Percentiles rank a stretch among this genome's conserved stretches.
phyloP scores from a whole-genome alignment of 2,329 filamentous ascomycete genomes.

The Beauveria brongniartii region DNA sequence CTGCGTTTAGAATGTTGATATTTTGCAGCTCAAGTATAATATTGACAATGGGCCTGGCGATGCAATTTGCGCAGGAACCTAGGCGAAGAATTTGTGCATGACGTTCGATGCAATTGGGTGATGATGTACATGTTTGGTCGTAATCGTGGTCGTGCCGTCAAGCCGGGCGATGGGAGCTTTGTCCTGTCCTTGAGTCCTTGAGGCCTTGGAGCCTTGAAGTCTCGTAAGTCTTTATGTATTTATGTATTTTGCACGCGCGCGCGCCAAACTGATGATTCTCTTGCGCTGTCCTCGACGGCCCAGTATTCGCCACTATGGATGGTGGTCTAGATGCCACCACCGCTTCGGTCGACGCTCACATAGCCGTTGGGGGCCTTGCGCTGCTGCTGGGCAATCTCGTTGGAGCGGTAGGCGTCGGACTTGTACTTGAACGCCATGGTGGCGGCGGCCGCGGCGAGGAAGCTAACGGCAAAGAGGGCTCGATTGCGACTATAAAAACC shows the following conservation, averaged over 20 bases:
- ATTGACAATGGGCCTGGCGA: not conserved
- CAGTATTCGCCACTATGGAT: not conserved
- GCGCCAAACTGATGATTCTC: not conserved
- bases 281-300: no score
- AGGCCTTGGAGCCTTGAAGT: no score
- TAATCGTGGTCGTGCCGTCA: not conserved
- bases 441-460: conserved; percentile 21
- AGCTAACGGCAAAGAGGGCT: conserved; percentile 26
- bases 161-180: not conserved
- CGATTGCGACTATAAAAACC: conserved; percentile 27
- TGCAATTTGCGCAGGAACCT: not conserved
- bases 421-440: conserved; percentile 26
- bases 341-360: conserved; percentile 45
- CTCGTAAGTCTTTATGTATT: not conserved
- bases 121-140: not conserved
- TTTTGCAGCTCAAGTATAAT: not conserved
- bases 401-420: conserved; percentile 28
- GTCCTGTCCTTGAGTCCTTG: not conserved
- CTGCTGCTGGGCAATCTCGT: conserved; percentile 35
- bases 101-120: not conserved
- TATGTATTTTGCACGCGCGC: not conserved
- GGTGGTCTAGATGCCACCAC: conserved; percentile 31
- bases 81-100: not conserved
- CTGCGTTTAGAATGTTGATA: not conserved
- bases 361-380: conserved; percentile 31